A percentile compares a stretch with the other conserved stretches of the same genome.
Evolutionary conservation across 768 basidiomycete species (phyloP).

Genomic region (Scleroderma bovista): DNA sequence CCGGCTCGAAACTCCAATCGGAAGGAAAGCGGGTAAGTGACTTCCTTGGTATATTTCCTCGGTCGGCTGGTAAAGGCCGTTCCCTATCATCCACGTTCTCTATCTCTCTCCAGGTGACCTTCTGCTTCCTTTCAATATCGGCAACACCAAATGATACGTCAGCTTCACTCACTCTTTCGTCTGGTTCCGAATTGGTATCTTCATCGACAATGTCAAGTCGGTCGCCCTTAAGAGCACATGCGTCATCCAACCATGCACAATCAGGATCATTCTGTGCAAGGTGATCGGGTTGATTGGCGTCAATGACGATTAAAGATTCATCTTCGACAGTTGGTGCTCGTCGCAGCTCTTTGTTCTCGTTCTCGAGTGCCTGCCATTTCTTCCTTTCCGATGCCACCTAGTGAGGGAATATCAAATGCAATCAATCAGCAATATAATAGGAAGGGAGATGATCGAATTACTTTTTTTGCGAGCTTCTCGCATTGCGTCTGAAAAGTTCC

Average conservation of each 20-base stretch:
- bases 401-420: not conserved
- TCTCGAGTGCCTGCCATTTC: conserved; percentile 20
- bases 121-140: conserved; percentile 3
- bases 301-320: conserved; percentile 26
- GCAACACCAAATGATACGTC: conserved; percentile 6
- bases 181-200: conserved; percentile 9
- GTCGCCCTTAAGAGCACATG: conserved; percentile 25
- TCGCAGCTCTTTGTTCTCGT: conserved; percentile 7
- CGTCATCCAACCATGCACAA: conserved; percentile 23
- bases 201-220: conserved; percentile 9
- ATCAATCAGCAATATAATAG: not conserved
- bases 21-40: conserved; percentile 11
- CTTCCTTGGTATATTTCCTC: conserved; percentile 2
- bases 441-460: conserved; percentile 1
- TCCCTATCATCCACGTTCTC: conserved; percentile 1
- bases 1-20: conserved; percentile 19
- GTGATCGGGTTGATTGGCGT: conserved; percentile 20
- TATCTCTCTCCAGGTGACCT: conserved; percentile 1
- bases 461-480: conserved; percentile 18
- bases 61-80: conserved; percentile 2
- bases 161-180: conserved; percentile 14
- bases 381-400: conserved; percentile 21
- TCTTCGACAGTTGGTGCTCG: conserved; percentile 15
- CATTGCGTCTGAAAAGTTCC: conserved; percentile 18
- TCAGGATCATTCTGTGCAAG: conserved; percentile 10